Evolutionary conservation across 306 rosid species (phyloP).

Genomic region (Sicyos baderoa): DNA sequence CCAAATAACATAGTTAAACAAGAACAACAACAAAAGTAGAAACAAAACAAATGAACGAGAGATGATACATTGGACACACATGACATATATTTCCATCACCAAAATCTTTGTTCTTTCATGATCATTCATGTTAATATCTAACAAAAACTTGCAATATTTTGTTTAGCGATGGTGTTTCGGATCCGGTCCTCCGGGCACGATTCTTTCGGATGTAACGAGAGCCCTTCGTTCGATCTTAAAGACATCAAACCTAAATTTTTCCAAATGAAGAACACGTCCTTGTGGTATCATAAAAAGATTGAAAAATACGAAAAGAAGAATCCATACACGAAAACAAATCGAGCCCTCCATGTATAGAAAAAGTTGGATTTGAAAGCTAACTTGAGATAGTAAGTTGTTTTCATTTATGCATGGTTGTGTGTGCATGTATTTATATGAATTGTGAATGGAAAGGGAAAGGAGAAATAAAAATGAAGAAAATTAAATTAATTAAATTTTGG

Average conservation of each 20-base stretch:
- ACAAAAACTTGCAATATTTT: background rate
- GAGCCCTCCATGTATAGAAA: background rate
- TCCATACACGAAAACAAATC: background rate
- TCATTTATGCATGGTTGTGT: background rate
- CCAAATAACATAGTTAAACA: background rate
- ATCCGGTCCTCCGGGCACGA: constrained; percentile 6
- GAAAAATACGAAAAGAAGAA: background rate
- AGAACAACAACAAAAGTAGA: background rate
- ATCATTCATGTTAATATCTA: background rate
- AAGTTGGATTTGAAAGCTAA: background rate
- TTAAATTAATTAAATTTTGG: background rate
- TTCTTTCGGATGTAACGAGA: background rate
- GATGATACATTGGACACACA: background rate
- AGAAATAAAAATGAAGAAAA: background rate
- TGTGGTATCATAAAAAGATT: background rate
- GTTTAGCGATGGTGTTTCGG: background rate
- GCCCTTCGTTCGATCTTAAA: background rate
- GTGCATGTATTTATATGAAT: too few species aligned
- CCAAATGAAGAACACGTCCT: background rate
- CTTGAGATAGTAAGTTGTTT: background rate
- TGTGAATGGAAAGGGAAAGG: background rate
- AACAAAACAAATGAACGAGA: background rate
- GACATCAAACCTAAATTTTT: background rate
- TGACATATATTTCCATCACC: background rate
- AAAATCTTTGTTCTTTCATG: background rate